A percentile compares a stretch with the other conserved stretches of the same genome.
Evolutionary conservation across 371 early-diverging fungal genomes (phyloP).

Genomic region (Gilbertella persicaria): DNA sequence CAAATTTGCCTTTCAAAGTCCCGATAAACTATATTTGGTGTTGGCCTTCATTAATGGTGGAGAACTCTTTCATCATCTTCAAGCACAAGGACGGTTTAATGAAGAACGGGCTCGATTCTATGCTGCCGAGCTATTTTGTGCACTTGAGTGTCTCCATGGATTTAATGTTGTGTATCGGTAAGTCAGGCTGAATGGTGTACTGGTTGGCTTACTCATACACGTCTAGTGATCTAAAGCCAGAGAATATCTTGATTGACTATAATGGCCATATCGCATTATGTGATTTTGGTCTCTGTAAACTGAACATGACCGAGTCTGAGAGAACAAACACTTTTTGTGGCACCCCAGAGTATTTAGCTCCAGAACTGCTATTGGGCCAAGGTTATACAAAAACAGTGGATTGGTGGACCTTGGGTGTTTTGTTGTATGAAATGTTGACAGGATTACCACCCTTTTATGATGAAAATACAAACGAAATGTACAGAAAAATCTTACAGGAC

Average conservation of each 20-base stretch:
- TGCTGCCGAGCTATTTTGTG: slow-evolving; percentile 76
- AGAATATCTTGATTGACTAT: slow-evolving; percentile 95
- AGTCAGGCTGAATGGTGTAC: background rate
- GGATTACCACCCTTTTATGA: slow-evolving; percentile 96
- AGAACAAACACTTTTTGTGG: slow-evolving; percentile 98
- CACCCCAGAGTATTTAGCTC: slow-evolving; percentile 99
- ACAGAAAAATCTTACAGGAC: slow-evolving; percentile 87
- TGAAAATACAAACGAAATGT: slow-evolving; percentile 96
- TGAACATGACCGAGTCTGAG: slow-evolving; percentile 91
- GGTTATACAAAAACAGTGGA: slow-evolving; percentile 96
- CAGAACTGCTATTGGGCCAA: slow-evolving; percentile 90
- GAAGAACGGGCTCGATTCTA: slow-evolving; percentile 72
- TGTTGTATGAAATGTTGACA: slow-evolving; percentile 95
- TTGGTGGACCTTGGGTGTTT: slow-evolving; percentile 98
- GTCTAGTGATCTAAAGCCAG: slow-evolving; percentile 93
- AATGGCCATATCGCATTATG: slow-evolving; percentile 96
- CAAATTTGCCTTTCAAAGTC: slow-evolving; percentile 86
- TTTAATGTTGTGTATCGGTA: slow-evolving; percentile 86
- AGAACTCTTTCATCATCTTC: slow-evolving; percentile 92
- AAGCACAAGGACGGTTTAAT: slow-evolving; percentile 72
- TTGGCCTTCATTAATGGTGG: slow-evolving; percentile 95
- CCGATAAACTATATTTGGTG: slow-evolving; percentile 87
- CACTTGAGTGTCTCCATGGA: slow-evolving; percentile 86
- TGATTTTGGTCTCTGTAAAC: slow-evolving; percentile 98
- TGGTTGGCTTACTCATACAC: background rate